These are phyloP conservation scores for Epichloe amarillans DNA, from an alignment of 2,329 filamentous ascomycete genomes.

Conservation along the genomic window DNA sequence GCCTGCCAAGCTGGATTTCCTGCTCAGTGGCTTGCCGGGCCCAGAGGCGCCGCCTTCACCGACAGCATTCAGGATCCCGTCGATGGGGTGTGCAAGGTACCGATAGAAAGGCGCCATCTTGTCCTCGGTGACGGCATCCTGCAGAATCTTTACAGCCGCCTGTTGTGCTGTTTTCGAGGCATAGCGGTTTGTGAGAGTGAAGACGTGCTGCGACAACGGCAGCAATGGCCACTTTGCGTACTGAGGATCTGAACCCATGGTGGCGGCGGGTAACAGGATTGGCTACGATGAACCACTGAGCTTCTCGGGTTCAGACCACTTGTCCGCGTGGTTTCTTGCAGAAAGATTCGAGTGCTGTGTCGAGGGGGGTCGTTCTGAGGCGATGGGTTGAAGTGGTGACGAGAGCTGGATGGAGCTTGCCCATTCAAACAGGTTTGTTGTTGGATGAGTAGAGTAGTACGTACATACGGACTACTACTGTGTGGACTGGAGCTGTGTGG, in stretches of 20 bases:
- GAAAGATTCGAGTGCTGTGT: slow-evolving; percentile 3
- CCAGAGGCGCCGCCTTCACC: slow-evolving; percentile 46
- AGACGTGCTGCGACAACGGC: slow-evolving; percentile 72
- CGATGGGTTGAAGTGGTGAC: background rate
- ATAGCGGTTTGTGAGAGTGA: slow-evolving; percentile 71
- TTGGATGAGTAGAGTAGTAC: slow-evolving; percentile 1
- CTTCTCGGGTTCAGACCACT: slow-evolving; percentile 4
- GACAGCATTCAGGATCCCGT: slow-evolving; percentile 66
- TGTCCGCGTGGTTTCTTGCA: background rate
- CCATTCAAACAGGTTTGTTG: background rate
- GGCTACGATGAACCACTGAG: slow-evolving; percentile 11
- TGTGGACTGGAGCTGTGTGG: background rate
- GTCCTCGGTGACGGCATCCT: slow-evolving; percentile 70
- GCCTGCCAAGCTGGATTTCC: slow-evolving; percentile 58
- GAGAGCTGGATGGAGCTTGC: slow-evolving; percentile 4
- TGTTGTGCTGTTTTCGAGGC: slow-evolving; percentile 54
- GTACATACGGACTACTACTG: background rate
- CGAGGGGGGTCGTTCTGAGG: slow-evolving; percentile 7
- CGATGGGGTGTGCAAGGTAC: slow-evolving; percentile 67
- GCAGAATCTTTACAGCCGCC: slow-evolving; percentile 56
- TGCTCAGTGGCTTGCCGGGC: slow-evolving; percentile 44
- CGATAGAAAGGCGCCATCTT: slow-evolving; percentile 83
- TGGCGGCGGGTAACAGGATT: slow-evolving; percentile 17
- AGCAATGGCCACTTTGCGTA: slow-evolving; percentile 77
- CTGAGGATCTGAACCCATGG: slow-evolving; percentile 69